A percentile compares a stretch with the other conserved stretches of the same genome.
phyloP scores from a whole-genome alignment of 208 protist species.

The Trypanosoma rangeli region DNA sequence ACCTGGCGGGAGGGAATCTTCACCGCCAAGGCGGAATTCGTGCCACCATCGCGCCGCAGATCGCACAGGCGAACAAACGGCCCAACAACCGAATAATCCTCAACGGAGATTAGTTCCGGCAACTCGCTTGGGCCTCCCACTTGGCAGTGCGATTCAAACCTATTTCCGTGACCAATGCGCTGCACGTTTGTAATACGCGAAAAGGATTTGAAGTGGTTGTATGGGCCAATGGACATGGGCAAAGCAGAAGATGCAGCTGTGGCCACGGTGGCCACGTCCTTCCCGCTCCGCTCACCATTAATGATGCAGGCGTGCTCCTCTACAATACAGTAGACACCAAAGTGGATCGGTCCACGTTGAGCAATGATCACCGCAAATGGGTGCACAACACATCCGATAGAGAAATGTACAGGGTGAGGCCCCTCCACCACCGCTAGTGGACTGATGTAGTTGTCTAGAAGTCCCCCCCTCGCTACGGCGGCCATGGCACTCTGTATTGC shows the following conservation, averaged over 20 bases:
- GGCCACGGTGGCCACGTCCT: neutral
- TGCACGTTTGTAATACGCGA: constrained; percentile 21
- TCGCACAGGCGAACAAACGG: constrained; percentile 12
- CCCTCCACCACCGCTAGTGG: constrained; percentile 35
- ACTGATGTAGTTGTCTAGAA: constrained; percentile 17
- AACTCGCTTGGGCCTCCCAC: constrained; percentile 10
- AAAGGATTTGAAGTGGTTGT: constrained; percentile 58
- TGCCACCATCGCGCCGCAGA: neutral
- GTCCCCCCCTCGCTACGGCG: neutral
- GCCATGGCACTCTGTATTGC: neutral
- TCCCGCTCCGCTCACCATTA: neutral
- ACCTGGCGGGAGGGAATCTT: neutral
- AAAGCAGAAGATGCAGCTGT: neutral
- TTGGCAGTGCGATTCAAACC: constrained; percentile 33
- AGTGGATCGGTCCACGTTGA: constrained; percentile 20
- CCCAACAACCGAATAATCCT: constrained; percentile 36
- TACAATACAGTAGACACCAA: constrained; percentile 43
- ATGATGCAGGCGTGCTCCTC: constrained; percentile 45
- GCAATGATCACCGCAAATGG: constrained; percentile 43
- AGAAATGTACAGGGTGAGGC: constrained; percentile 36
- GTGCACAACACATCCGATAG: constrained; percentile 52
- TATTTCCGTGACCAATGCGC: constrained; percentile 32
- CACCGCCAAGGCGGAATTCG: neutral
- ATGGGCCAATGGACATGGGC: constrained; percentile 18
- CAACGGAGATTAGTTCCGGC: neutral